phyloP scores from a whole-genome alignment of 2,329 filamentous ascomycete species.

The Simplicillium aogashimaense region DNA sequence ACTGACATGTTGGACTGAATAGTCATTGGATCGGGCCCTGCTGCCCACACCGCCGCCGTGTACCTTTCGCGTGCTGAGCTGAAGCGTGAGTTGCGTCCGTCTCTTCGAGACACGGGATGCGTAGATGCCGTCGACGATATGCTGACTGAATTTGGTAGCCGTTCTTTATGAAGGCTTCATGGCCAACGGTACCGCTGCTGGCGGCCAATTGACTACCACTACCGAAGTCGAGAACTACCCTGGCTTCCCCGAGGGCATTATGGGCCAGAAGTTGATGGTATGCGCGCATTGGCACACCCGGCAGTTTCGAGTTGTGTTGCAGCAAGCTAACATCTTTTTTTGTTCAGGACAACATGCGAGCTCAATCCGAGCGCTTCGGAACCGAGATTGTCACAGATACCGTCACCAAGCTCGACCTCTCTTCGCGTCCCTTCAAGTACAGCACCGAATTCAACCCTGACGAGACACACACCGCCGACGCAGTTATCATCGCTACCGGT shows the following conservation, averaged over 20 bases:
- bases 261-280: slow-evolving; percentile 80
- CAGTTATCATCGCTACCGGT: slow-evolving; percentile 89
- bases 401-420: slow-evolving; percentile 78
- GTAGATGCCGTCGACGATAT: neutral
- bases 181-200: slow-evolving; percentile 90
- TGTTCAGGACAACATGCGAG: slow-evolving; percentile 71
- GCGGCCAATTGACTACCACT: slow-evolving; percentile 94
- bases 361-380: slow-evolving; percentile 84
- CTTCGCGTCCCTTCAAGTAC: slow-evolving; percentile 78
- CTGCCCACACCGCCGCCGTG: slow-evolving; percentile 93
- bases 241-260: slow-evolving; percentile 83
- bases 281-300: slow-evolving; percentile 10
- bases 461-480: slow-evolving; percentile 78
- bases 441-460: slow-evolving; percentile 83
- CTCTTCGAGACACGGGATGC: neutral
- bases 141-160: slow-evolving; percentile 31
- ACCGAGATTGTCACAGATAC: slow-evolving; percentile 92
- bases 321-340: neutral
- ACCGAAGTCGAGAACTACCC: slow-evolving; percentile 99
- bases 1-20: slow-evolving; percentile 3
- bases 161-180: slow-evolving; percentile 97
- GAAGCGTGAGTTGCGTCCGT: slow-evolving; percentile 48
- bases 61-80: slow-evolving; percentile 93
- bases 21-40: slow-evolving; percentile 90
- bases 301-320: slow-evolving; percentile 4